These are phyloP conservation scores for Septoria petroselini DNA, from an alignment of 2,329 filamentous ascomycete genomes.

Conservation along the genomic window DNA sequence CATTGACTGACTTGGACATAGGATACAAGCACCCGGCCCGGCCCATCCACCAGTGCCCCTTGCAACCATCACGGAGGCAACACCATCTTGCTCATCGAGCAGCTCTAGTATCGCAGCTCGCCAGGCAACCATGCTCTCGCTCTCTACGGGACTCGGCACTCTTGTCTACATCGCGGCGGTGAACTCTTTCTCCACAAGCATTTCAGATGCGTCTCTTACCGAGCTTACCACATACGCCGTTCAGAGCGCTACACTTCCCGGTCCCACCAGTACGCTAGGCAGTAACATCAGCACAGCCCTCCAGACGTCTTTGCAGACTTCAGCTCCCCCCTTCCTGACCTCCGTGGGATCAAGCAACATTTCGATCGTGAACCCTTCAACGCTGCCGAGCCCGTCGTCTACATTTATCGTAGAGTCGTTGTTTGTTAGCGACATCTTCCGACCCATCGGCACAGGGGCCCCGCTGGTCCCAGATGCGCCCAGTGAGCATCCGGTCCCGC, in stretches of 20 bases:
- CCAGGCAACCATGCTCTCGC: slow-evolving; percentile 11
- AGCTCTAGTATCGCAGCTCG: slow-evolving; percentile 18
- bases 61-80: background rate
- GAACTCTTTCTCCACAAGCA: slow-evolving; percentile 22
- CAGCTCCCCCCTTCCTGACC: slow-evolving; percentile 34
- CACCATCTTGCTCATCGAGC: slow-evolving; percentile 5
- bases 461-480: slow-evolving; percentile 44
- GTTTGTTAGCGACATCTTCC: slow-evolving; percentile 40
- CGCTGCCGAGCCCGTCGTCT: slow-evolving; percentile 29
- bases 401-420: slow-evolving; percentile 29
- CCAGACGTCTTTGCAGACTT: slow-evolving; percentile 30
- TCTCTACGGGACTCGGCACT: background rate
- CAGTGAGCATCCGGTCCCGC: slow-evolving; percentile 43
- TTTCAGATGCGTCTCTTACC: slow-evolving; percentile 31
- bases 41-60: background rate
- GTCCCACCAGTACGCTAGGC: slow-evolving; percentile 24
- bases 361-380: slow-evolving; percentile 34
- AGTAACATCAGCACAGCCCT: slow-evolving; percentile 27
- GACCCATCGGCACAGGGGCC: slow-evolving; percentile 40
- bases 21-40: slow-evolving; percentile 17
- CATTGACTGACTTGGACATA: background rate
- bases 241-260: slow-evolving; percentile 29
- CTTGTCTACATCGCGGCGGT: background rate
- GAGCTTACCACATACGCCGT: slow-evolving; percentile 33
- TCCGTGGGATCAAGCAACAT: slow-evolving; percentile 29